Evolutionary conservation across 1,284 basidiomycete genomes (phyloP), one percentile per base, ranked within the genome.

Genomic region (Fistulina hepatica): DNA sequence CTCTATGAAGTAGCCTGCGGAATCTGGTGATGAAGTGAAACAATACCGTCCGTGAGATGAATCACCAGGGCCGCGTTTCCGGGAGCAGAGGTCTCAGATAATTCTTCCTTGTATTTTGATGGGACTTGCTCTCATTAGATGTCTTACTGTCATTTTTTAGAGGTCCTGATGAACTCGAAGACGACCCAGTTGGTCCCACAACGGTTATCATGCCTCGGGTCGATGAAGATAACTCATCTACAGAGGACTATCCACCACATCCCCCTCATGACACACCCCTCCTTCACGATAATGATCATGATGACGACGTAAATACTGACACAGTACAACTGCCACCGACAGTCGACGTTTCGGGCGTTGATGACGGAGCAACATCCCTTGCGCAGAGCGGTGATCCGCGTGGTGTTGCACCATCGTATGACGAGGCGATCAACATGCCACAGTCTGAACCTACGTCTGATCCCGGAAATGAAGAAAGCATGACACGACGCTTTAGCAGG

Each of bases 351-450:
- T 4, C 2, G 6, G 28, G 10, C 48, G 44, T 41, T 21, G 41
- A 49, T 32, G 48, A 46, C 36, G 42, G 44, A 47, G 39, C 40
- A 37, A 20, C 42, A 28, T 45, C 52, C 46, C 44, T 31, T 50
- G 24, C 26, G 41, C 30, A 32, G 33, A 38, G 15, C 24, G 13
- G 39, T 31, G 61, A 64, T 46, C 63, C 68, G 5, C 57, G 71
- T 42, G 81, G 74, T 19, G 69, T 73, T 30, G 73, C 75, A 7
- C 80, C 80, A 5, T 54, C 77, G 0, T 82, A 83, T 52, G 68
- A 67, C 36, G 78, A 81, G 53, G 71, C 68, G 12, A 56, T 73
- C 6, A 56, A 60, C n/a, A n/a, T n/a, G n/a, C n/a, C n/a, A n/a
- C n/a, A n/a, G n/a, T n/a, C n/a, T n/a, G n/a, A n/a, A n/a, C n/a